Evolutionary conservation across 768 basidiomycete species (phyloP), one percentile per base, ranked within the genome.

Genomic region (Suillus occidentalis): DNA sequence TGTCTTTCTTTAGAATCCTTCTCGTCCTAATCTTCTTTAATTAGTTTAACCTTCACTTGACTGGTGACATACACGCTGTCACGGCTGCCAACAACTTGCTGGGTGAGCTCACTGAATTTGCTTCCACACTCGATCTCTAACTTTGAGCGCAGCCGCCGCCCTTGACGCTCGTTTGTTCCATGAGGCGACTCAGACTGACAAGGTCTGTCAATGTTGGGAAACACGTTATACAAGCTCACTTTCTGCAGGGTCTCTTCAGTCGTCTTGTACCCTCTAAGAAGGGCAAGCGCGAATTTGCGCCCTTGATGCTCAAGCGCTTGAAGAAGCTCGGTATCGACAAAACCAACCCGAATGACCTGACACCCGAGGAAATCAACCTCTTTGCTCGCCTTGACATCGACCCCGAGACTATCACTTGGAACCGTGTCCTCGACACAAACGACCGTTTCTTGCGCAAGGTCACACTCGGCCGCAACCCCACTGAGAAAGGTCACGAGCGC

Each of bases 131-230:
- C 36, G 4, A 10, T 50, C 50, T 14, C 36, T n/a, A 42, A 22
- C 4, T 31, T 25, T 71, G 67, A 68, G 71, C 37, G 34, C 66
- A 93, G 96, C 97, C 68, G 97, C 97, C 65, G 97, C 97, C 60
- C 82, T 99, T 63, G 95, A 97, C 74, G 97, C 97, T 22, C 89
- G 97, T 60, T 96, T 97, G 78, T 97, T 98, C 87, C 97, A 99
- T 72, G 97, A 99, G 76, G 90, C 88, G 16, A 98, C 97, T 10
- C 95, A 96, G 73, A 86, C 89, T 61, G 95, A 99, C 81, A 98
- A 98, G 86, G 88, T 86, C 60, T 28, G 71, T 40, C 20, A 14
- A 6, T 2, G 4, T 6, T 58, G n/a, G 37, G 34, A 52, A 16
- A 7, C 6, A 28, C 42, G 47, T 62, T 55, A 42, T 6, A 58